Base-by-base conservation (phyloP, 495 filamentous ascomycete genomes). In the Amphirosellinia nigrospora region DNA sequence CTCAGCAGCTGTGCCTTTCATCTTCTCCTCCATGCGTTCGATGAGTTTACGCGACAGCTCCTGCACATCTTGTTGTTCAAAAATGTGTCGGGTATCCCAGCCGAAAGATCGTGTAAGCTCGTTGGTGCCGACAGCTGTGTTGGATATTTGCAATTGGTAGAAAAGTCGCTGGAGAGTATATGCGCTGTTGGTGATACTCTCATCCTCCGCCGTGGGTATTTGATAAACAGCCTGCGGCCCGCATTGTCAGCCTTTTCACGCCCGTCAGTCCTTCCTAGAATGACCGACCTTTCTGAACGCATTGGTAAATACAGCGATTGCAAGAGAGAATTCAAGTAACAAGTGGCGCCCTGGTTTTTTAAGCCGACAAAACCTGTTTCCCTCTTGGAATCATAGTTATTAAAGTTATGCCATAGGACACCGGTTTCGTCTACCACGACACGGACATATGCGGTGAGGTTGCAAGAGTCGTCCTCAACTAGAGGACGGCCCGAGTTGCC, bases 21-120 rank as follows among this genome's bases (percentile, higher is more conserved):
- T 99, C 77, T 91, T 93, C 75, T 94, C 89, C 76, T 98, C 96
- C 82, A 99, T 88, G 55, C 91, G 89, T 79, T 99, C 96, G 91
- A 99, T 98, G 38, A 99, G 85, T 78, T 98, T 97, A 50, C 96
- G 87, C 21, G 94, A 97, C 21, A 99, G 84, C 78, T 99, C 96
- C 77, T 99, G 96, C 9, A 99, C 96, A 81, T 99, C 96, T 82
- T 99, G 96, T 78, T 99, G 96, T 78, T 97, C 96, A 79, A 99
- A 99, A 39, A 98, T 97, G 78, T 99, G 95, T 71, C 92, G 89
- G 0, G 94, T 95, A 73, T 99, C 95, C 96, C 96, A 99, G 36
- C 96, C 96, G 81, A 99, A 99, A 0, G 96, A 97, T 68, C 89
- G 89, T 0, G 96, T 99, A 21, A 99, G 88, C 75, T 99, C 96